phyloP scores from a whole-genome alignment of 2,329 filamentous ascomycete genomes.

The Xylariaceae sp. region DNA sequence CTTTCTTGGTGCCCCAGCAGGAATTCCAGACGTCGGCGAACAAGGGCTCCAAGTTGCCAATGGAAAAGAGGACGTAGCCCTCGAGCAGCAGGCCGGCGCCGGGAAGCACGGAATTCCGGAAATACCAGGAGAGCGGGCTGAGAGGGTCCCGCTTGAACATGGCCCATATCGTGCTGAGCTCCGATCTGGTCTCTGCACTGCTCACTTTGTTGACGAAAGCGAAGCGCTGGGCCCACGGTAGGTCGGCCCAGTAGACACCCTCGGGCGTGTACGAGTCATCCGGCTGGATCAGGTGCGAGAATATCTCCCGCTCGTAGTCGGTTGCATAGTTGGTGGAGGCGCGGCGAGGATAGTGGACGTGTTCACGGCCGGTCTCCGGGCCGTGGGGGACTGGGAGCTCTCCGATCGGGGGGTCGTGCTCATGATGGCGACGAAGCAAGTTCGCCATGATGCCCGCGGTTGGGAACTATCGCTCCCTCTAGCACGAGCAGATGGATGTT shows the following conservation, averaged over 20 bases:
- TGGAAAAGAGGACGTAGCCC: slow-evolving; percentile 95
- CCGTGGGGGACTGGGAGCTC: slow-evolving; percentile 53
- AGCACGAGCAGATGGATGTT: slow-evolving; percentile 4
- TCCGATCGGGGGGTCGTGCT: slow-evolving; percentile 41
- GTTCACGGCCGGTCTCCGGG: slow-evolving; percentile 44
- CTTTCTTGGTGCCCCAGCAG: slow-evolving; percentile 65
- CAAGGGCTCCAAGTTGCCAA: slow-evolving; percentile 83
- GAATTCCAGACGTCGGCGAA: slow-evolving; percentile 68
- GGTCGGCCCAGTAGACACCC: slow-evolving; percentile 89
- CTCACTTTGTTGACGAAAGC: slow-evolving; percentile 74
- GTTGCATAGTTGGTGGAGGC: slow-evolving; percentile 35
- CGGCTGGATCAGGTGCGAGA: slow-evolving; percentile 75
- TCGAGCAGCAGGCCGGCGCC: slow-evolving; percentile 89
- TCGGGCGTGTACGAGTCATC: slow-evolving; percentile 81
- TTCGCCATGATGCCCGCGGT: slow-evolving; percentile 29
- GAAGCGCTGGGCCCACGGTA: slow-evolving; percentile 64
- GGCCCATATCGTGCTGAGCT: slow-evolving; percentile 60
- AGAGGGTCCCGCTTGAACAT: slow-evolving; percentile 88
- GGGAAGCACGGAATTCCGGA: slow-evolving; percentile 84
- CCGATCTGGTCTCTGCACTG: slow-evolving; percentile 60
- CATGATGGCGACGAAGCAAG: slow-evolving; percentile 34
- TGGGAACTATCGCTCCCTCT: neutral
- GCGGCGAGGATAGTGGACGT: slow-evolving; percentile 40
- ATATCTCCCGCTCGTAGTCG: slow-evolving; percentile 54
- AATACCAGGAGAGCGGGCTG: slow-evolving; percentile 78